Evolutionary conservation across 2,329 filamentous ascomycete species (phyloP).

Genomic region (Ophiocordyceps sinensis): DNA sequence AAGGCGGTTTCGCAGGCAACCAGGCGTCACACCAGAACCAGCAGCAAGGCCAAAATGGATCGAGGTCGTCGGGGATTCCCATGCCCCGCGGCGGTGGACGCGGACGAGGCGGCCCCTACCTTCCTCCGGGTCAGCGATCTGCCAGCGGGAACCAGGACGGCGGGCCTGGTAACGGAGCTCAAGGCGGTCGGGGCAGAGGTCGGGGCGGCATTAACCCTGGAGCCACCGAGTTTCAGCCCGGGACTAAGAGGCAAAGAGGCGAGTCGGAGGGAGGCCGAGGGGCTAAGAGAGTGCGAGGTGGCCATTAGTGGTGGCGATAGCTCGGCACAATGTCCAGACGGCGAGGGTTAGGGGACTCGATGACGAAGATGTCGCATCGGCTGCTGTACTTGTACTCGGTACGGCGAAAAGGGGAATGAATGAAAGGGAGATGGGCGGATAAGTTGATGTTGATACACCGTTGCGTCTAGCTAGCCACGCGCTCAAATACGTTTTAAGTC

Average conservation of each 20-base stretch:
- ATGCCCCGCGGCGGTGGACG: constrained; percentile 26
- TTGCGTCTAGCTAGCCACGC: too few relatives aligned
- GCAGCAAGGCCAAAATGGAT: constrained; percentile 8
- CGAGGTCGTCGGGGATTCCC: constrained; percentile 23
- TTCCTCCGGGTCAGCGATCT: constrained; percentile 21
- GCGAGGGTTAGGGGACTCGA: too few relatives aligned
- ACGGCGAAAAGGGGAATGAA: too few relatives aligned
- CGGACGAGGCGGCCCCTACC: constrained; percentile 22
- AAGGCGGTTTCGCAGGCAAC: constrained; percentile 3
- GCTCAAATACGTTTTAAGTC: too few relatives aligned
- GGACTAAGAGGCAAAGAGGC: constrained; percentile 42
- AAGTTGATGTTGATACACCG: too few relatives aligned
- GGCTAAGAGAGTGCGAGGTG: constrained; percentile 27
- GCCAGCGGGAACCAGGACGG: constrained; percentile 21
- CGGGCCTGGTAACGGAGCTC: constrained; percentile 13
- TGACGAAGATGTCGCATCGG: too few relatives aligned
- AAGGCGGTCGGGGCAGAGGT: constrained; percentile 23
- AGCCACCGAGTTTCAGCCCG: constrained; percentile 41
- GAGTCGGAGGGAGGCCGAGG: constrained; percentile 30
- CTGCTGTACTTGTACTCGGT: too few relatives aligned
- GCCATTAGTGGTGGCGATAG: constrained; percentile 13
- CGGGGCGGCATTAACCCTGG: constrained; percentile 29
- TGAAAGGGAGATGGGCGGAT: too few relatives aligned
- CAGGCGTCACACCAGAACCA: constrained; percentile 9
- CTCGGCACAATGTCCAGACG: not conserved